Conservation (phyloP, 2,329 filamentous ascomycete species). For the Colletotrichum magnum region DNA sequence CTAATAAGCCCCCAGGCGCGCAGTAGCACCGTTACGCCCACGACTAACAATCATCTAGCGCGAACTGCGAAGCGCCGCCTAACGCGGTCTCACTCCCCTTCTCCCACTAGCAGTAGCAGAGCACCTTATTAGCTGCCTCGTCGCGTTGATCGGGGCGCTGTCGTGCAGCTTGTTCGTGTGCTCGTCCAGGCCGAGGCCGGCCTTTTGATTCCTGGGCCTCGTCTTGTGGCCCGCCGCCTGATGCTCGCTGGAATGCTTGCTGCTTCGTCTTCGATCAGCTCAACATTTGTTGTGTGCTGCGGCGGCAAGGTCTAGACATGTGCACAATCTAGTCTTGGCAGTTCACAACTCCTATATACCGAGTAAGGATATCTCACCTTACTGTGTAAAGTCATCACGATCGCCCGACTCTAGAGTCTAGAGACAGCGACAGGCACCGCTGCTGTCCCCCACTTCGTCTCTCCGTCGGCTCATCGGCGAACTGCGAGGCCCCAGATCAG, state of each 20-base stretch:
- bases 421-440: conserved; percentile 2
- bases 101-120: conserved; percentile 5
- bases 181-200: conserved; percentile 3
- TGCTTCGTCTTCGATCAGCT: neutral
- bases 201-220: neutral
- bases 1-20: neutral
- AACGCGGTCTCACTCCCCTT: conserved; percentile 5
- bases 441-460: conserved; percentile 31
- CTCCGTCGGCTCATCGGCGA: conserved; percentile 35
- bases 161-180: neutral
- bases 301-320: too few species aligned
- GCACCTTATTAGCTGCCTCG: conserved; percentile 4
- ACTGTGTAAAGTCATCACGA: neutral
- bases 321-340: too few species aligned
- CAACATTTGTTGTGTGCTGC: too few species aligned
- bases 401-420: neutral
- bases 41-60: neutral
- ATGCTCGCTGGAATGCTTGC: neutral
- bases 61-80: conserved; percentile 6
- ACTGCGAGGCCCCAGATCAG: conserved; percentile 36
- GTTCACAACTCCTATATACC: too few species aligned
- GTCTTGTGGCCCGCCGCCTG: too few species aligned
- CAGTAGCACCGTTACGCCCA: too few species aligned
- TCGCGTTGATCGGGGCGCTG: neutral
- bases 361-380: neutral